Conservation (phyloP, 2,329 filamentous ascomycete genomes). For the Phyllosticta ampelicida region DNA sequence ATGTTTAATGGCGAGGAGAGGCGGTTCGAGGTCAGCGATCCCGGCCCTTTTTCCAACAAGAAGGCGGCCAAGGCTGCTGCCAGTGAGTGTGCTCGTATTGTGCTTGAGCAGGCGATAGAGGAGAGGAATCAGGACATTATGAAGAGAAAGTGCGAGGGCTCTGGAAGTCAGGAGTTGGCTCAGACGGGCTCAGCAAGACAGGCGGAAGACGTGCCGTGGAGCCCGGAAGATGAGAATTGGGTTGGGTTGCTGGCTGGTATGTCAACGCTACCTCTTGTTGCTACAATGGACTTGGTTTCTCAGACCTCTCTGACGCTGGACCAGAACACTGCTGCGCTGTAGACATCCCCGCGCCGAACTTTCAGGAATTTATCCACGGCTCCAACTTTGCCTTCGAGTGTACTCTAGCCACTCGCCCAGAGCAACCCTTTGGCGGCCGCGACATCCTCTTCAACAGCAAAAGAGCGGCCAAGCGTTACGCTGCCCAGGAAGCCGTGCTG, state of each 20-base stretch:
- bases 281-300: neutral
- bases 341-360: slow-evolving; percentile 22
- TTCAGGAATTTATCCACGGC: slow-evolving; percentile 26
- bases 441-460: slow-evolving; percentile 27
- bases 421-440: slow-evolving; percentile 25
- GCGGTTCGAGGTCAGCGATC: slow-evolving; percentile 14
- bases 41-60: slow-evolving; percentile 26
- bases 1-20: slow-evolving; percentile 12
- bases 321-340: slow-evolving; percentile 24
- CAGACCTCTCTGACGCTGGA: neutral
- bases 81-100: slow-evolving; percentile 21
- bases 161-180: slow-evolving; percentile 5
- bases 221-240: slow-evolving; percentile 22
- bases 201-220: slow-evolving; percentile 11
- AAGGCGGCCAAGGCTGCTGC: slow-evolving; percentile 33
- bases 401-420: slow-evolving; percentile 16
- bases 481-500: slow-evolving; percentile 31
- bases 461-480: slow-evolving; percentile 30
- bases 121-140: slow-evolving; percentile 15
- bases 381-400: slow-evolving; percentile 22
- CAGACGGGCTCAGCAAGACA: slow-evolving; percentile 6
- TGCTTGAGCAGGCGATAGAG: slow-evolving; percentile 17
- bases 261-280: neutral
- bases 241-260: slow-evolving; percentile 22
- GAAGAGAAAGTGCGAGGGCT: slow-evolving; percentile 14